phyloP scores from a whole-genome alignment of 208 protist species.

The Leishmania tropica region DNA sequence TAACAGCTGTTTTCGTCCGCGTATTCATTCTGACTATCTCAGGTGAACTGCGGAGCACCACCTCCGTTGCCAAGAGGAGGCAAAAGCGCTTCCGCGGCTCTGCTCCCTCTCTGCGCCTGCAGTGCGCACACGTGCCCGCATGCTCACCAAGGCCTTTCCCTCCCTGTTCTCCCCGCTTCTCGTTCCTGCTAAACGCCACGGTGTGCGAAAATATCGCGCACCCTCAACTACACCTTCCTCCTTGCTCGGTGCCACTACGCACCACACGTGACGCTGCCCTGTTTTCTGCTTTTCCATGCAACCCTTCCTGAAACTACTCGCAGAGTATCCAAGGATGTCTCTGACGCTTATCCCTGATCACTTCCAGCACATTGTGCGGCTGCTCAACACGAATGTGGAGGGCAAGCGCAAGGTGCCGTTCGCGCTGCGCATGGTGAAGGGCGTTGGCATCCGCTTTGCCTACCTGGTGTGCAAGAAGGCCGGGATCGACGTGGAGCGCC shows the following conservation, averaged over 20 bases:
- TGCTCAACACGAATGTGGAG: slow-evolving; percentile 99
- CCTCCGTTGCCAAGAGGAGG: neutral
- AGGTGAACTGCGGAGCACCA: neutral
- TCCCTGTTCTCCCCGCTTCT: neutral
- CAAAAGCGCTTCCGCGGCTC: neutral
- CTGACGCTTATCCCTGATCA: slow-evolving; percentile 75
- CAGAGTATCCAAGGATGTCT: slow-evolving; percentile 34
- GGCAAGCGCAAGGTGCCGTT: slow-evolving; percentile 98
- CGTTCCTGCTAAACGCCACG: neutral
- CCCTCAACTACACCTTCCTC: neutral
- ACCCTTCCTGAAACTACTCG: neutral
- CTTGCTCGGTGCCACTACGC: no score
- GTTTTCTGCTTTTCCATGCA: neutral
- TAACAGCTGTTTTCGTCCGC: neutral
- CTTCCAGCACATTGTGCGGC: slow-evolving; percentile 99
- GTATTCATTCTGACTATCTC: neutral
- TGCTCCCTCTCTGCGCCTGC: neutral
- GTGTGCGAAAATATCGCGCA: neutral
- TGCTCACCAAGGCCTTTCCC: neutral
- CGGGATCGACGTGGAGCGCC: slow-evolving; percentile 97
- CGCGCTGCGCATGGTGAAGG: slow-evolving; percentile 98
- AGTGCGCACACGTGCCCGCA: neutral
- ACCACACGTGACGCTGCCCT: neutral
- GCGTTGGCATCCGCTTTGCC: slow-evolving; percentile 99
- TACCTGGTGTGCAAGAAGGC: slow-evolving; percentile 99